Conservation (phyloP, 305 asterid species). For the Plantago coronopus region DNA sequence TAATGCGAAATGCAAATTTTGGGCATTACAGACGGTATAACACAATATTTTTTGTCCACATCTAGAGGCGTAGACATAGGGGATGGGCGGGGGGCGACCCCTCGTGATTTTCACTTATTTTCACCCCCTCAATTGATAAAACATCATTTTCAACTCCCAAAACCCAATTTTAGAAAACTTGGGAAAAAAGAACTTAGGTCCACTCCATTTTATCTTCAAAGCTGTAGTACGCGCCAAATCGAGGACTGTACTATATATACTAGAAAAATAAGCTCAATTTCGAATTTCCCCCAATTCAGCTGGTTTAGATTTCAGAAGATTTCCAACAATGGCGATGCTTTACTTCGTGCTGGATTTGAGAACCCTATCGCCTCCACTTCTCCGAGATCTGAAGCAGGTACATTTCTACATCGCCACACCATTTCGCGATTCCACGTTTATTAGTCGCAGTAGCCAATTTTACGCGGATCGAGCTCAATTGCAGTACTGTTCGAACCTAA, state of each 20-base stretch:
- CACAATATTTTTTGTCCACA: no score
- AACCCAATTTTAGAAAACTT: no score
- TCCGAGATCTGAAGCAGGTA: constrained; percentile 87
- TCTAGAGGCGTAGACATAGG: no score
- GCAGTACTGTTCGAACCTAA: background rate
- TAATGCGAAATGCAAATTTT: no score
- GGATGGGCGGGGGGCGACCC: no score
- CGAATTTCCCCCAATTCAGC: background rate
- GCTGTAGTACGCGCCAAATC: background rate
- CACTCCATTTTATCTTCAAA: no score
- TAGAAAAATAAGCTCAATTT: constrained; percentile 1
- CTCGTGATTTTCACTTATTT: no score
- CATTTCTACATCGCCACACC: background rate
- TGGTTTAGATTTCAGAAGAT: no score
- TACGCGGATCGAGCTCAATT: constrained; percentile 3
- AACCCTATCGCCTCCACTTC: constrained; percentile 58
- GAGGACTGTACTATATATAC: background rate
- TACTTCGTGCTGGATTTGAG: constrained; percentile 84
- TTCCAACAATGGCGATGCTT: constrained; percentile 28
- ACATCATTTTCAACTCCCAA: no score
- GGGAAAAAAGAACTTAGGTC: no score
- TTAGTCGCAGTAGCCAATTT: background rate
- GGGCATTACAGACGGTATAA: no score
- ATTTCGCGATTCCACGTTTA: background rate
- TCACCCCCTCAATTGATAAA: no score